Conservation (phyloP, 805 yeast species). For the Scheffersomyces lignosus region DNA sequence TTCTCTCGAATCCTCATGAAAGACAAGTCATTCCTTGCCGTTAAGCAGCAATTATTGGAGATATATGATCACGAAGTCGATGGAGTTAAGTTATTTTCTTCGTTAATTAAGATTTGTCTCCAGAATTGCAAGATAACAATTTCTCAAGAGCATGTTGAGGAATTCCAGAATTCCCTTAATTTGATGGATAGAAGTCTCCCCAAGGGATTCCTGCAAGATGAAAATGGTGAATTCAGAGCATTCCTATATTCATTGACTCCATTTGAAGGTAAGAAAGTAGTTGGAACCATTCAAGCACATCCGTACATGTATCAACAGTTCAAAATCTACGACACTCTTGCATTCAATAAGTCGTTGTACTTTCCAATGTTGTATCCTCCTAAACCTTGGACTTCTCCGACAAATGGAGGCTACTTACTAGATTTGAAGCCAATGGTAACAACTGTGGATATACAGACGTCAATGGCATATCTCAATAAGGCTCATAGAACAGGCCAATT, state of each 20-base stretch:
- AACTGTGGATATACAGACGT: constrained; percentile 13
- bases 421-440: constrained; percentile 24
- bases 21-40: constrained; percentile 7
- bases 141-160: constrained; percentile 6
- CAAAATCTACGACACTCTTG: constrained; percentile 8
- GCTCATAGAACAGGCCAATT: constrained; percentile 36
- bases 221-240: neutral
- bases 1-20: constrained; percentile 10
- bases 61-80: constrained; percentile 17
- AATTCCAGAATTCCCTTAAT: constrained; percentile 3
- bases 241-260: constrained; percentile 2
- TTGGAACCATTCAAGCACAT: constrained; percentile 23
- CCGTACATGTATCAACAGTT: constrained; percentile 20
- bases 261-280: neutral
- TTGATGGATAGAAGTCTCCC: constrained; percentile 1
- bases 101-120: constrained; percentile 16
- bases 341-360: constrained; percentile 13
- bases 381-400: constrained; percentile 32
- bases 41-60: constrained; percentile 8
- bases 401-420: constrained; percentile 35
- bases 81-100: constrained; percentile 17
- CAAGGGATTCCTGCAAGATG: neutral
- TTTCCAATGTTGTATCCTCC: constrained; percentile 44
- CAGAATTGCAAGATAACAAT: constrained; percentile 10
- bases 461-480: constrained; percentile 18